A percentile compares a stretch with the other conserved stretches of the same genome.
These are phyloP conservation scores for Trichosporon asahii DNA, from an alignment of 1,284 basidiomycete genomes.

Conservation along the genomic window DNA sequence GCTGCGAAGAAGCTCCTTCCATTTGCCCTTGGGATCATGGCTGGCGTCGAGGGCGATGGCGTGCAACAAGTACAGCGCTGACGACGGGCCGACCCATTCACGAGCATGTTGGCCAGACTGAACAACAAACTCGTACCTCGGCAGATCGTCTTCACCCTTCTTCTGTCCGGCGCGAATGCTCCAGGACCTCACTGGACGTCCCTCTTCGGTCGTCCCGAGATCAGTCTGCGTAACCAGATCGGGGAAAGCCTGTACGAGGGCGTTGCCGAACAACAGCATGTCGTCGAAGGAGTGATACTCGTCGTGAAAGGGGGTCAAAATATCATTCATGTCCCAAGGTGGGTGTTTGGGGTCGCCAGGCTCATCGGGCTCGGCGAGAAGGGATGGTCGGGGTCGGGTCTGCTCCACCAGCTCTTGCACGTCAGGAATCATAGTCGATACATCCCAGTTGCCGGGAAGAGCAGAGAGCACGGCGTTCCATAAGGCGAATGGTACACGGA, in stretches of 20 bases:
- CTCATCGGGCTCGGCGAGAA: not conserved
- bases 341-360: not conserved
- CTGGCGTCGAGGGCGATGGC: slow-evolving; percentile 59
- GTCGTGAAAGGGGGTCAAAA: slow-evolving; percentile 42
- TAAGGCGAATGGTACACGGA: not conserved
- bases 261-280: slow-evolving; percentile 43
- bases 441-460: not conserved
- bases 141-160: slow-evolving; percentile 12
- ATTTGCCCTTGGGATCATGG: slow-evolving; percentile 36
- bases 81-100: slow-evolving; percentile 78
- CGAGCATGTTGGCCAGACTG: slow-evolving; percentile 73
- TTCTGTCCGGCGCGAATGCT: slow-evolving; percentile 22
- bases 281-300: slow-evolving; percentile 45
- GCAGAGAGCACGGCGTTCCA: slow-evolving; percentile 1
- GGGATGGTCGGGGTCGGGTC: not conserved
- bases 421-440: not conserved
- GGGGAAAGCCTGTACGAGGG: slow-evolving; percentile 36
- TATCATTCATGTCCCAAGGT: slow-evolving; percentile 1
- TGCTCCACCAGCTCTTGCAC: not conserved
- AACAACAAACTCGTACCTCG: slow-evolving; percentile 60
- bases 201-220: slow-evolving; percentile 40
- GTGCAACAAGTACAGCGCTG: slow-evolving; percentile 70
- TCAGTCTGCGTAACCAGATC: slow-evolving; percentile 33
- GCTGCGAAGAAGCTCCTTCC: slow-evolving; percentile 56
- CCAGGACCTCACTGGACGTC: slow-evolving; percentile 40